A percentile compares a stretch with the other conserved stretches of the same genome.
Evolutionary conservation across 1,284 basidiomycete species (phyloP).

Genomic region (Ganoderma lingzhi): DNA sequence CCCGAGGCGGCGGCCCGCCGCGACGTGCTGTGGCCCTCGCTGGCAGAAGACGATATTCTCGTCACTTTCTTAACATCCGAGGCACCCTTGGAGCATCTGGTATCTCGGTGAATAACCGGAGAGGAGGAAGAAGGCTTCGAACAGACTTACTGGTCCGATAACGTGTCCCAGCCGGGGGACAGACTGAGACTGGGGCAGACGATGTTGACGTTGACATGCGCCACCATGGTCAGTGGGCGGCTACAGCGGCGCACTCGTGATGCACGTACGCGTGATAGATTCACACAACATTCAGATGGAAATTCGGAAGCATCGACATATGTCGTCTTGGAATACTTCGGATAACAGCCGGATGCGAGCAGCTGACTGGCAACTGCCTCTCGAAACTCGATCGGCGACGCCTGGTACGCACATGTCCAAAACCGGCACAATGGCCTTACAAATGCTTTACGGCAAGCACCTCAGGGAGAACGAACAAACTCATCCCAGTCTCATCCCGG

Average conservation of each 20-base stretch:
- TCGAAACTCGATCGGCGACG: slow-evolving; percentile 14
- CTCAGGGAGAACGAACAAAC: neutral
- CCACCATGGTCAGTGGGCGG: slow-evolving; percentile 15
- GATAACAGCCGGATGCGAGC: slow-evolving; percentile 12
- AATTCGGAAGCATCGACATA: slow-evolving; percentile 19
- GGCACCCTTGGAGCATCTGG: slow-evolving; percentile 9
- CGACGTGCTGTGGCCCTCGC: neutral
- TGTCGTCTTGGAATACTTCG: slow-evolving; percentile 14
- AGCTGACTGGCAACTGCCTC: neutral
- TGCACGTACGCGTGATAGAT: slow-evolving; percentile 25
- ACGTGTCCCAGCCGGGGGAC: neutral
- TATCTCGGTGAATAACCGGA: slow-evolving; percentile 27
- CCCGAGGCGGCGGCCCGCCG: slow-evolving; percentile 10
- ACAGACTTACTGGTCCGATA: neutral
- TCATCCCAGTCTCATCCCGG: no score
- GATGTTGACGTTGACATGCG: slow-evolving; percentile 2
- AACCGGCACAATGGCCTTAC: slow-evolving; percentile 19
- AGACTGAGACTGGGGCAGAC: neutral
- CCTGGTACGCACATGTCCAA: slow-evolving; percentile 13
- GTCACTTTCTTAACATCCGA: slow-evolving; percentile 9
- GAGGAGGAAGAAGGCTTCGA: slow-evolving; percentile 3
- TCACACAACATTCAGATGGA: slow-evolving; percentile 12
- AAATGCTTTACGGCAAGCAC: slow-evolving; percentile 3
- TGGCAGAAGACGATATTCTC: neutral
- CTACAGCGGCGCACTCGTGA: slow-evolving; percentile 28